A percentile compares a stretch with the other conserved stretches of the same genome.
Conservation (phyloP, 495 filamentous ascomycete species). For the Hypomontagnella monticulosa region DNA sequence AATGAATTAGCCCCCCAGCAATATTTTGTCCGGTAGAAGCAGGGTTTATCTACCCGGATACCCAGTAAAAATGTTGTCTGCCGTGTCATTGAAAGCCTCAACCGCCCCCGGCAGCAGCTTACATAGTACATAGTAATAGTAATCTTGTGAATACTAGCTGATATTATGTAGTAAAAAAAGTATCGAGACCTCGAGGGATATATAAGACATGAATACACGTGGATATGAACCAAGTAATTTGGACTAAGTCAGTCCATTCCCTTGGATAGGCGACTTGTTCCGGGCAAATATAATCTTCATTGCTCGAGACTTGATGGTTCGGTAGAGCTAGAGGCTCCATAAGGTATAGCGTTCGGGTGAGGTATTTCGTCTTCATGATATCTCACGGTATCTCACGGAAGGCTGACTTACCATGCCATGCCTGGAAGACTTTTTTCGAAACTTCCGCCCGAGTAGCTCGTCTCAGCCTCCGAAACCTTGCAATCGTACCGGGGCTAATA, state of each 20-base stretch:
- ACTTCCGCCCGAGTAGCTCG: constrained; percentile 42
- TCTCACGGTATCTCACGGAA: constrained; percentile 12
- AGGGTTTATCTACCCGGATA: constrained; percentile 13
- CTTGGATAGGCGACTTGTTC: constrained; percentile 14
- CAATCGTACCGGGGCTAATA: constrained; percentile 22
- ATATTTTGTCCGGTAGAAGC: constrained; percentile 10
- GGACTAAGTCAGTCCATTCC: constrained; percentile 33
- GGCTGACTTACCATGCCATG: constrained; percentile 15
- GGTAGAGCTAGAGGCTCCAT: neutral
- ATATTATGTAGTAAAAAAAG: too few relatives aligned
- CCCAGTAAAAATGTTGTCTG: neutral
- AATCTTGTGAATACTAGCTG: too few relatives aligned
- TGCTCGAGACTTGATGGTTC: neutral
- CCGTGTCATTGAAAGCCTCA: constrained; percentile 17
- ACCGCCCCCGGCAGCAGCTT: constrained; percentile 2
- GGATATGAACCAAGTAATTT: constrained; percentile 36
- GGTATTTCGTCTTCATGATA: too few relatives aligned
- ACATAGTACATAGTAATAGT: too few relatives aligned
- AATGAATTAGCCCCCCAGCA: constrained; percentile 30
- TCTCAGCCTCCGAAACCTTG: constrained; percentile 42
- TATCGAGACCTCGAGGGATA: constrained; percentile 18
- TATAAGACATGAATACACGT: constrained; percentile 37
- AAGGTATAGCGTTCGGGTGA: too few relatives aligned
- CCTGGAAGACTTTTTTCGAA: constrained; percentile 33
- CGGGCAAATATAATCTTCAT: constrained; percentile 14